Base-by-base conservation (phyloP, 1,139 yeast species). In the Suhomyces anneliseae region DNA sequence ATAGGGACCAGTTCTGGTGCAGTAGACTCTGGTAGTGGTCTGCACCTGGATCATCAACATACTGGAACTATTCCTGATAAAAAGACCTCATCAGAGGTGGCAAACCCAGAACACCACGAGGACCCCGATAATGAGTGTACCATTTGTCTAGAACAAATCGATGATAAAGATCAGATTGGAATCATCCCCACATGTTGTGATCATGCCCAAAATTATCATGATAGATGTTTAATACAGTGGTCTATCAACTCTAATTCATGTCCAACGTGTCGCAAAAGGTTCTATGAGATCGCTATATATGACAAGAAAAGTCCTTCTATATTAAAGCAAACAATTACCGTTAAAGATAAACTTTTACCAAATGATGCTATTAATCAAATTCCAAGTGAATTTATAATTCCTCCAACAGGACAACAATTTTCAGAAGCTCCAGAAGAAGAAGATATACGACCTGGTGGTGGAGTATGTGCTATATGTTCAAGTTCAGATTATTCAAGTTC, bases 221-320 rank as follows among this genome's bases (percentile, higher is more conserved):
- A 71, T 7, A 55, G 61, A 19, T 80, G 85, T 52, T 65, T 79
- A 27, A 48, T 62, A 11, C 68, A 66, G 35, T 80, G 85, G 85
- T 62, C 76, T n/a, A 56, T 64, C 29, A 69, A 71, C 39, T 75
- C 82, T 35, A 78, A 78, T 58, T 69, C 76, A 39, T 80, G 84
- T 54, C 83, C 83, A 3, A 77, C 78, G 1, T 80, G 84, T 57
- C 73, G 83, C 27, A 58, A 61, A 40, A 57, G 61, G 24, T 75
- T 64, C 55, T 57, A 70, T 51, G 55, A 57, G 44, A 61, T 74
- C 39, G 62, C 61, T 40, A 57, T 65, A 34, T 57, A 54, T 32
- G 49, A 47, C 6, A 40, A 47, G 14, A 40, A 44, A 9, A 39
- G 41, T 5, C 54, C 56, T 8, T 33, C 27, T 7, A 4, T 38